Evolutionary conservation across 352 stramenopile genomes (phyloP), one percentile per base, ranked within the genome.

Genomic region (Pythium aquatile): DNA sequence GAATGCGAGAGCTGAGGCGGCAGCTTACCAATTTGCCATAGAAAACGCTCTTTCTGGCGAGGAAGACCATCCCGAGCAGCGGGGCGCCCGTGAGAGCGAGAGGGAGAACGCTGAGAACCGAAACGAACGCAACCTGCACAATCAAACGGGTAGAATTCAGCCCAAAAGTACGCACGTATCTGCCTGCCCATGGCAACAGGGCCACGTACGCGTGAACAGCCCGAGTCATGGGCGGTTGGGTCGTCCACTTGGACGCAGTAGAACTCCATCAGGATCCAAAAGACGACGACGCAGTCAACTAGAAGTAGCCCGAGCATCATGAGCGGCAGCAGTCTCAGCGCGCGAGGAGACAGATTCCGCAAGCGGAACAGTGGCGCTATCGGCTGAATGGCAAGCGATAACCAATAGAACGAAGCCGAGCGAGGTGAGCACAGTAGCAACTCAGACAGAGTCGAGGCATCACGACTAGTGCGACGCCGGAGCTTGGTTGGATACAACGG

Each of bases 201-300:
- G 0, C 9, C 1, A 80, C 82, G 40, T 74, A 95, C 87, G 55
- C 82, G 77, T 7, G 87, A 93, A 49, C 85, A 95, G 4, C 85
- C 87, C 10, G 81, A 82, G 63, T 94, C 79, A 48, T 83, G 59
- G 20, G 74, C 57, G 20, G 81, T 94, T 14, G 87, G 87, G 49
- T 94, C 83, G 8, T 84, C 75, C 42, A 95, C 77, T 90, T 95
- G 87, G 55, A 95, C 75, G 69, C 87, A 95, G 69, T 90, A 94
- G 54, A 85, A 95, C 69, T 95, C 81, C 62, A 94, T 83, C 39
- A 93, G 59, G 40, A 93, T 79, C 79, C 78, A 91, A 62, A 93
- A 89, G 11, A 77, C 74, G 55, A 87, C 67, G 14, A 79, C 73
- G 59, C 83, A 77, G 54, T 95, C 87, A 16, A 73, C 63, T 26